Evolutionary conservation across 805 yeast genomes (phyloP), one percentile per base, ranked within the genome.

Genomic region (Sungouiozyma ichnusensis): DNA sequence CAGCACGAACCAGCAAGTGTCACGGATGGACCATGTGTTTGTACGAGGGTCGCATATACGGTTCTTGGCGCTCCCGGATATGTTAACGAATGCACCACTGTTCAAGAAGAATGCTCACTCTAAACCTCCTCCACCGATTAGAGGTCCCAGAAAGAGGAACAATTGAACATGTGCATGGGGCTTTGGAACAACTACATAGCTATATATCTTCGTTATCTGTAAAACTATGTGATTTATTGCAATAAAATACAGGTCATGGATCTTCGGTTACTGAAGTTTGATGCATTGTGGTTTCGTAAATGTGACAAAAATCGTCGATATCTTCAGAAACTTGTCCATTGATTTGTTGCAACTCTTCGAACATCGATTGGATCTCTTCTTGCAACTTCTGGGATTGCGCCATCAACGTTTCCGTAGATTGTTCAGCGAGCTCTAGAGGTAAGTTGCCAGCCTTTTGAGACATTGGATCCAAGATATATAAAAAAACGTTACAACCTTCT

Each of bases 31-130:
- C 48, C 85, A 82, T 52, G 94, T 87, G 3, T 88, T 85, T 59
- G 77, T 90, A 3, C 75, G 98, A 53, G 98, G 98, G 1, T 85
- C 95, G 1, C 88, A 84, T 64, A 77, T 90, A 18, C 74, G 87
- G 46, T 81, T 86, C 61, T 73, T 92, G 48, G 76, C 81, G 16
- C 79, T 92, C 4, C 98, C 98, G 0, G 97, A 90, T 39, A 79
- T 88, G 63, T 71, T 90, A 40, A 74, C 72, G 52, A 77, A 86
- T 58, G 96, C 97, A 1, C 97, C 97, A 13, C 75, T 88, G 79
- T 81, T 90, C 53, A 79, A 77, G 50, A 65, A 68, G 57, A 63
- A 73, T 61, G 58, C 67, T 1, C 9, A 9, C 40, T 62, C 67
- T 39, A 74, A 73, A 18, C 79, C 74, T 57, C 86, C 85, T 3